A percentile compares a stretch with the other conserved stretches of the same genome.
phyloP scores from a whole-genome alignment of 352 stramenopile genomes.

The Phytophthora litchii region DNA sequence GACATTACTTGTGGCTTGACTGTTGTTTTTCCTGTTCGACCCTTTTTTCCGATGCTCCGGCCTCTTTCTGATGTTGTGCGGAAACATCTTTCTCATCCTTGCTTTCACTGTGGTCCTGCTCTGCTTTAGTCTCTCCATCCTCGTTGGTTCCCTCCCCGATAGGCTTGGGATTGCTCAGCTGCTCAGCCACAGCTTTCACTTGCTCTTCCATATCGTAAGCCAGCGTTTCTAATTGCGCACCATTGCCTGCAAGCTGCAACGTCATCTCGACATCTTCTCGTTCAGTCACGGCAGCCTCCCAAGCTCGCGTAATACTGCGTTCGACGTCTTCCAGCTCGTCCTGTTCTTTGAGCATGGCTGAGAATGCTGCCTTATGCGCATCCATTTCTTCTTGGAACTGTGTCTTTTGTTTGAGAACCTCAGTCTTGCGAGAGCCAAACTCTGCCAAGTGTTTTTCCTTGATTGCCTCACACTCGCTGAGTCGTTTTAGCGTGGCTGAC shows the following conservation, averaged over 20 bases:
- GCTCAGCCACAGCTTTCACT: constrained; percentile 17
- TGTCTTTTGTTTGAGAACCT: constrained; percentile 45
- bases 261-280: constrained; percentile 80
- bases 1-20: too few relatives aligned
- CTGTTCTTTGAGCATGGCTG: constrained; percentile 45
- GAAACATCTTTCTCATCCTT: too few relatives aligned
- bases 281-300: constrained; percentile 46
- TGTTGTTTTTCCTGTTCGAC: too few relatives aligned
- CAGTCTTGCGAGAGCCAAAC: constrained; percentile 36
- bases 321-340: constrained; percentile 59
- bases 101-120: too few relatives aligned
- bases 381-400: constrained; percentile 68
- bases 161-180: constrained; percentile 22
- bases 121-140: too few relatives aligned
- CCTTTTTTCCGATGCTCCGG: too few relatives aligned
- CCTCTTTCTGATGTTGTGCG: too few relatives aligned
- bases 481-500: constrained; percentile 34
- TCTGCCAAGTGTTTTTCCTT: constrained; percentile 44
- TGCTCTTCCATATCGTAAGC: constrained; percentile 36
- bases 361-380: constrained; percentile 48
- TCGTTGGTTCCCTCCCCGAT: not conserved
- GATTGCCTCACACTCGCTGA: constrained; percentile 40
- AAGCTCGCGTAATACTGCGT: constrained; percentile 37
- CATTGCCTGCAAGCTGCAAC: constrained; percentile 56
- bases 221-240: constrained; percentile 43